These are phyloP conservation scores for Coemansia biformis DNA, from an alignment of 192 early-diverging fungal genomes.

Conservation along the genomic window DNA sequence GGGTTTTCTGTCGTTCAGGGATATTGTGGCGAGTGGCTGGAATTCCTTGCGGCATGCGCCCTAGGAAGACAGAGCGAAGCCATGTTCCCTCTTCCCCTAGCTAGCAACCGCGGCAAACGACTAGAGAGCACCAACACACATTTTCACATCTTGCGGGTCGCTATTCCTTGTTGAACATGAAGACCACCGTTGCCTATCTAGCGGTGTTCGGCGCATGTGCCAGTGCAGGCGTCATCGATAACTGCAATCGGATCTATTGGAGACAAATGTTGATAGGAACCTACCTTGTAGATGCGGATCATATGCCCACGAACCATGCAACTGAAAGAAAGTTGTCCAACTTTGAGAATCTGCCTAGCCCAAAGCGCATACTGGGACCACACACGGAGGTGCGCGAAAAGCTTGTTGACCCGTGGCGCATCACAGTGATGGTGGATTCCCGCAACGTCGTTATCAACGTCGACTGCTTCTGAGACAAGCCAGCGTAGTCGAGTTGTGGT, in stretches of 20 bases:
- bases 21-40: too few species aligned
- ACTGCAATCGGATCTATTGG: conserved; percentile 41
- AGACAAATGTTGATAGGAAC: conserved; percentile 24
- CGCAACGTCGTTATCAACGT: conserved; percentile 28
- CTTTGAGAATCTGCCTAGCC: conserved; percentile 17
- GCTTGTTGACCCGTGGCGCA: conserved; percentile 17
- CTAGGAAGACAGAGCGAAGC: too few species aligned
- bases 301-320: conserved; percentile 9
- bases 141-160: too few species aligned
- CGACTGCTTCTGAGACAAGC: conserved; percentile 21
- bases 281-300: conserved; percentile 12
- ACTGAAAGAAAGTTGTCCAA: conserved; percentile 21
- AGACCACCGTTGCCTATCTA: too few species aligned
- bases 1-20: too few species aligned
- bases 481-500: too few species aligned
- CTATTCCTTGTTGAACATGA: too few species aligned
- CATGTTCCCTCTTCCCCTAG: too few species aligned
- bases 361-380: conserved; percentile 28
- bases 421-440: conserved; percentile 28
- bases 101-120: too few species aligned
- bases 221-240: conserved; percentile 1
- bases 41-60: too few species aligned
- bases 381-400: conserved; percentile 22
- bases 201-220: too few species aligned
- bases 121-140: too few species aligned